phyloP scores from a whole-genome alignment of 306 rosid species.

The Citrullus amarus region DNA sequence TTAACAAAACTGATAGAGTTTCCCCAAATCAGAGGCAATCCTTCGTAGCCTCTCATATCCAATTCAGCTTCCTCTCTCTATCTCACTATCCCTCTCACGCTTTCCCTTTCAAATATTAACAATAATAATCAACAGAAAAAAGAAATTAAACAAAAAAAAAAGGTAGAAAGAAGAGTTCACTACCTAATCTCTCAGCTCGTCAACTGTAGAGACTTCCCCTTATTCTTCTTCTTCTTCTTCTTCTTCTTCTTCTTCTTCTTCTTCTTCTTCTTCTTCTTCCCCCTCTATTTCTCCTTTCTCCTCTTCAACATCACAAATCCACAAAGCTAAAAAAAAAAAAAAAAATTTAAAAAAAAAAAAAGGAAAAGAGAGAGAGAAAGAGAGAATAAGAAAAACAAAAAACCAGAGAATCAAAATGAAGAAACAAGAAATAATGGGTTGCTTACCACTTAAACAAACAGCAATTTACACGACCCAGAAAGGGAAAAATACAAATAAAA shows the following conservation, averaged over 20 bases:
- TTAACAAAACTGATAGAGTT: slow-evolving; percentile 29
- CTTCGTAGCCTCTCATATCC: slow-evolving; percentile 33
- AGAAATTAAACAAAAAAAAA: slow-evolving; percentile 1
- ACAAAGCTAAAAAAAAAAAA: slow-evolving; percentile 4
- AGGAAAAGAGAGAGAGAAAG: background rate
- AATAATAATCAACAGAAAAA: slow-evolving; percentile 17
- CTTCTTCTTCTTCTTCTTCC: background rate
- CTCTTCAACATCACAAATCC: slow-evolving; percentile 37
- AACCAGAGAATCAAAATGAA: background rate
- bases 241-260: background rate
- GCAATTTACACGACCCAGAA: slow-evolving; percentile 2
- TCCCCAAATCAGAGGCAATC: slow-evolving; percentile 96
- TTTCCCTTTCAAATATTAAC: slow-evolving; percentile 26
- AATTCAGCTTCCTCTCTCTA: slow-evolving; percentile 23
- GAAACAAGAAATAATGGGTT: slow-evolving; percentile 17
- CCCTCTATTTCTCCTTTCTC: background rate
- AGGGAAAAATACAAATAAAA: background rate
- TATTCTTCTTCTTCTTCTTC: background rate
- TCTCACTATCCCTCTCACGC: slow-evolving; percentile 13
- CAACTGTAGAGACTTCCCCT: slow-evolving; percentile 32
- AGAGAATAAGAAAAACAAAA: slow-evolving; percentile 16
- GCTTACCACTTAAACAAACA: slow-evolving; percentile 12
- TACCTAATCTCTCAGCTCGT: slow-evolving; percentile 52
- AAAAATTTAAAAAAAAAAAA: background rate
- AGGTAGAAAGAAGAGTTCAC: slow-evolving; percentile 14